phyloP scores from a whole-genome alignment of 805 yeast genomes.

The Metschnikowia shivogae region DNA sequence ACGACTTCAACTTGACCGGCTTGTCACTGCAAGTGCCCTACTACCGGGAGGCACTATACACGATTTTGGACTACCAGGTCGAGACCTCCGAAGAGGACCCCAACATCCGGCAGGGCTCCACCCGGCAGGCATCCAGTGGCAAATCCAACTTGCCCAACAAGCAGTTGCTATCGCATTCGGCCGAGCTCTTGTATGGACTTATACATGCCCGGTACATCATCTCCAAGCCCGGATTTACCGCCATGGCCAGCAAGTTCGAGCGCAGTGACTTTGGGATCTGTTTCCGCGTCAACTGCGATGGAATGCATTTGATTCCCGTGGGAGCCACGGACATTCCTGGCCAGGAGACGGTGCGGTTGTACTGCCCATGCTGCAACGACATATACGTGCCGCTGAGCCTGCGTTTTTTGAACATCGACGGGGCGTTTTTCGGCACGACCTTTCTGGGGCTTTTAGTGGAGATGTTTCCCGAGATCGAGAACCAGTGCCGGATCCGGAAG shows the following conservation, averaged over 20 bases:
- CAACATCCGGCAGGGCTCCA: conserved; percentile 5
- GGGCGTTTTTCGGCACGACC: conserved; percentile 95
- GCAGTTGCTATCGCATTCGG: conserved; percentile 80
- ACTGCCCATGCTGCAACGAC: conserved; percentile 93
- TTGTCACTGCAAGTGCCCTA: conserved; percentile 80
- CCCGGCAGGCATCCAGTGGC: conserved; percentile 5
- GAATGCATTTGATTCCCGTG: conserved; percentile 85
- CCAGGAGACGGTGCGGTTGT: conserved; percentile 83
- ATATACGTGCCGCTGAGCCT: conserved; percentile 83
- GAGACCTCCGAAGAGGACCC: conserved; percentile 38
- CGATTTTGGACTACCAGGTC: conserved; percentile 79
- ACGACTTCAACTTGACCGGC: conserved; percentile 94
- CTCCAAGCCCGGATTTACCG: conserved; percentile 83
- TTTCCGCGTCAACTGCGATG: conserved; percentile 85
- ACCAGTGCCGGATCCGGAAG: conserved; percentile 59
- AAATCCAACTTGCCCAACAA: conserved; percentile 60
- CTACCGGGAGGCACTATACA: conserved; percentile 86
- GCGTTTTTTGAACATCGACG: conserved; percentile 86
- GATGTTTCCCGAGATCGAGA: conserved; percentile 86
- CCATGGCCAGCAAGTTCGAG: conserved; percentile 93
- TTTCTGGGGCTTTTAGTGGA: conserved; percentile 91
- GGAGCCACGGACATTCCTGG: conserved; percentile 92
- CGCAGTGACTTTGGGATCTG: conserved; percentile 86
- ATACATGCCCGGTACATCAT: conserved; percentile 90
- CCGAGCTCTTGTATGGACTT: conserved; percentile 87